Conservation (phyloP, 2,329 filamentous ascomycete species). For the Diaporthe velutina region DNA sequence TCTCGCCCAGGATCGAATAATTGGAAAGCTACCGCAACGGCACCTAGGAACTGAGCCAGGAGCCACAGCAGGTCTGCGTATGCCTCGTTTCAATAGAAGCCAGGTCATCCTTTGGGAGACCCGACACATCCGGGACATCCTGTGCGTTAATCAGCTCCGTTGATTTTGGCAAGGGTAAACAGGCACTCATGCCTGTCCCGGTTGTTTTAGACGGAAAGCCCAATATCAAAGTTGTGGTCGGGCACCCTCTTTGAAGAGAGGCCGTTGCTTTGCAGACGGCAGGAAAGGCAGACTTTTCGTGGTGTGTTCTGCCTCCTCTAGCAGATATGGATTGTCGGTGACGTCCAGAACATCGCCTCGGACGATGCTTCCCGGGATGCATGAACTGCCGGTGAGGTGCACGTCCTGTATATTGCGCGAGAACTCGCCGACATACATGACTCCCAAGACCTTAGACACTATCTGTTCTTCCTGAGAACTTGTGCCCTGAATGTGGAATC, state of each 20-base stretch:
- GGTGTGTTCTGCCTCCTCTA: neutral
- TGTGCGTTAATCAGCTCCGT: constrained; percentile 43
- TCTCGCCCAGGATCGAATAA: constrained; percentile 66
- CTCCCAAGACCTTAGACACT: constrained; percentile 50
- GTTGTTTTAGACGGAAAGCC: too few relatives aligned
- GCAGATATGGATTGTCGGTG: neutral
- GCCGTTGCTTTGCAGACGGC: constrained; percentile 80
- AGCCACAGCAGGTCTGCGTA: constrained; percentile 71
- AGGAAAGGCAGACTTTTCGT: constrained; percentile 66
- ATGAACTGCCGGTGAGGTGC: constrained; percentile 58
- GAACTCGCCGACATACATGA: constrained; percentile 51
- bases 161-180: constrained; percentile 75
- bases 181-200: too few relatives aligned
- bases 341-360: constrained; percentile 24
- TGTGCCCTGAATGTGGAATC: too few relatives aligned
- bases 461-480: constrained; percentile 38
- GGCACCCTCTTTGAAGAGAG: constrained; percentile 71
- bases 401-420: constrained; percentile 51
- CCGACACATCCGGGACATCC: constrained; percentile 27
- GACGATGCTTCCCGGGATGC: neutral
- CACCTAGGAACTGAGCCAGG: constrained; percentile 75
- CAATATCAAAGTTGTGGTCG: constrained; percentile 75
- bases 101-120: constrained; percentile 40
- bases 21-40: constrained; percentile 72
- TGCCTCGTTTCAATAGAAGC: constrained; percentile 53